A percentile compares a stretch with the other conserved stretches of the same genome.
These are phyloP conservation scores for Auriscalpium vulgare DNA, from an alignment of 768 basidiomycete species.

Conservation along the genomic window DNA sequence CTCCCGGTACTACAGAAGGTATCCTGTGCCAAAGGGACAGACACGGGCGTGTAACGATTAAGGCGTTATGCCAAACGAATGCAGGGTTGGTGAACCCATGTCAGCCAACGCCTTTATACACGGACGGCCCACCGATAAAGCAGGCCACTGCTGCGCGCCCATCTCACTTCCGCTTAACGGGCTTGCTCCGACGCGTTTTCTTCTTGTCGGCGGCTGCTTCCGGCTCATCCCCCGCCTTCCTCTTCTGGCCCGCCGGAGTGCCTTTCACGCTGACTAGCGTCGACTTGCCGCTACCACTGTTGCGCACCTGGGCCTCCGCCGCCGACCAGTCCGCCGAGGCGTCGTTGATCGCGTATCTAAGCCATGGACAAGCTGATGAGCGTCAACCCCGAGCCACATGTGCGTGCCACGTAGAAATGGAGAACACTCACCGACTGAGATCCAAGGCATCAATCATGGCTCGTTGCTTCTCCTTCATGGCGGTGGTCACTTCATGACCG, in stretches of 20 bases:
- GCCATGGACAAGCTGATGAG: conserved; percentile 4
- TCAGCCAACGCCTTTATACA: no score
- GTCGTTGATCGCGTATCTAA: conserved; percentile 71
- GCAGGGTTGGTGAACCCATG: no score
- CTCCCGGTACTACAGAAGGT: no score
- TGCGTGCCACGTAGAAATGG: not conserved
- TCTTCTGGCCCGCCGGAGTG: conserved; percentile 37
- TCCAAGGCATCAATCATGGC: conserved; percentile 87
- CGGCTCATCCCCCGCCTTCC: conserved; percentile 42
- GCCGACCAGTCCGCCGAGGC: conserved; percentile 61
- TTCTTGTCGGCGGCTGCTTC: conserved; percentile 27
- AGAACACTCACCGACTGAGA: conserved; percentile 65
- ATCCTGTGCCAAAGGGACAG: no score
- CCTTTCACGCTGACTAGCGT: conserved; percentile 75
- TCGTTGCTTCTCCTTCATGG: conserved; percentile 62
- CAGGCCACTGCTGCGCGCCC: no score
- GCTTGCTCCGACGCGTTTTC: conserved; percentile 44
- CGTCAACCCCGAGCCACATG: not conserved
- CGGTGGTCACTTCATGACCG: conserved; percentile 53
- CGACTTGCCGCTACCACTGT: conserved; percentile 38
- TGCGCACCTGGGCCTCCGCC: conserved; percentile 67
- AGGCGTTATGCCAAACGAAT: no score
- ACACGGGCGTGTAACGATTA: no score
- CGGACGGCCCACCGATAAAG: no score
- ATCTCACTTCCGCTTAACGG: conserved; percentile 25